These are phyloP conservation scores for Paecilomyces variotii DNA, from an alignment of 2,329 filamentous ascomycete genomes.

Conservation along the genomic window DNA sequence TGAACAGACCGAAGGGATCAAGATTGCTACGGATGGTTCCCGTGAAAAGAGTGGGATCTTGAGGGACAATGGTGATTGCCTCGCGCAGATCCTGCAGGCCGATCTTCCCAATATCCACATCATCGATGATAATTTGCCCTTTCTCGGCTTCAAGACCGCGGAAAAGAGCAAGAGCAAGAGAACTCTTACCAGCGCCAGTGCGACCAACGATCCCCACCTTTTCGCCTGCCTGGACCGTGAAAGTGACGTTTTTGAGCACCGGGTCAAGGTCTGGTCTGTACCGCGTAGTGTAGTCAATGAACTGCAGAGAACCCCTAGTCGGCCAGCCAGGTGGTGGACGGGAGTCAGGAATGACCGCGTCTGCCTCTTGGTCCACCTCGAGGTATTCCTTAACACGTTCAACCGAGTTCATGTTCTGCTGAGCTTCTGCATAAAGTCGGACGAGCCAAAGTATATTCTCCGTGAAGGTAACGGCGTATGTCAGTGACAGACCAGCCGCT, in stretches of 20 bases:
- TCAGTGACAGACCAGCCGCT: constrained; percentile 85
- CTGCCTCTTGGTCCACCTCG: constrained; percentile 89
- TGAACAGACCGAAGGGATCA: constrained; percentile 83
- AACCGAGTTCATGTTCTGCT: constrained; percentile 99
- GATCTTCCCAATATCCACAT: constrained; percentile 80
- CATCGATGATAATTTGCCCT: constrained; percentile 84
- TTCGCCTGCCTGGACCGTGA: constrained; percentile 77
- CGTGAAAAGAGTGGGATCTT: constrained; percentile 86
- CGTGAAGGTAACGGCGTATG: constrained; percentile 92
- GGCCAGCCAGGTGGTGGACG: constrained; percentile 79
- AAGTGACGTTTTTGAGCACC: constrained; percentile 73
- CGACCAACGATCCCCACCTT: constrained; percentile 95
- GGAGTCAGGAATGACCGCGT: constrained; percentile 66
- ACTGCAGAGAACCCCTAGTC: constrained; percentile 74
- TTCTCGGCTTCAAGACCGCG: constrained; percentile 83
- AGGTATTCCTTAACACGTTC: constrained; percentile 97
- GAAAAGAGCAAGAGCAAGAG: constrained; percentile 86
- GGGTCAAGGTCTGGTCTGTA: constrained; percentile 83
- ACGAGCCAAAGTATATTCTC: constrained; percentile 97
- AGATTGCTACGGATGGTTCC: constrained; percentile 88
- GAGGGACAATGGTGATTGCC: constrained; percentile 93
- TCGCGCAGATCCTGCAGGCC: constrained; percentile 89
- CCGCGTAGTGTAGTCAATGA: constrained; percentile 78
- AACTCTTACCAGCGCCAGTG: constrained; percentile 95
- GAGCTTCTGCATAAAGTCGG: constrained; percentile 84